Base-by-base conservation (phyloP, 768 basidiomycete species). In the Agrocybe pediades region DNA sequence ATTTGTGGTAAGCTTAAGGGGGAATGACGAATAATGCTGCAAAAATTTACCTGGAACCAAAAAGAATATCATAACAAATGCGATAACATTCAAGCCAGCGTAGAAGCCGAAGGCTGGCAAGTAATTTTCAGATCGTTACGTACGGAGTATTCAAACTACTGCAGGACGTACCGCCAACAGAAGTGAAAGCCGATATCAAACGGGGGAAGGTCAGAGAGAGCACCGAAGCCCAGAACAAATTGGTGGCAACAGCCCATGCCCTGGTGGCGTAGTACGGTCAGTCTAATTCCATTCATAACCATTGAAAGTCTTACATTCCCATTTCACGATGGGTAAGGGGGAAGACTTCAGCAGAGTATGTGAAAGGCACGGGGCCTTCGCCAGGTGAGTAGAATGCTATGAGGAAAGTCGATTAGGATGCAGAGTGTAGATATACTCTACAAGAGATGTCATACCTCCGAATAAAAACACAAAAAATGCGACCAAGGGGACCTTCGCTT, bases 321-420 rank as follows among this genome's bases (percentile, higher is more conserved):
- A 88, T 77, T 62, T 90, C 89, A 60, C 91, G 78, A 55, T 89
- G 82, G 39, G 87, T 86, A 42, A 95, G 76, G 2, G 92, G 94
- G 81, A 91, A 96, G 8, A 89, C 92, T 69, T 95, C 94, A 3
- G 93, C 93, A 5, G 91, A 93, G 66, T 95, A 95, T 1, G 90
- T 86, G 68, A 88, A 95, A 0, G 93, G 93, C 8, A 95, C 92
- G 6, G 93, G 93, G 1, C 93, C 93, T 74, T 92, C 92, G 54
- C 91, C 91, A 2, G 88, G 89, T 0, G 88, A 89, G 66, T 92
- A 92, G 66, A 86, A 87, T 1, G 78, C 78, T 69, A 41, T 21
- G n/a, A 48, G 17, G 4, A 33, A 50, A 11, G 36, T n/a, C 30
- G 30, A 23, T n/a, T n/a, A n/a, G n/a, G n/a, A n/a, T n/a, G n/a